These are phyloP conservation scores for Eruca vesicaria DNA, from an alignment of 441 rosid species.

Conservation along the genomic window DNA sequence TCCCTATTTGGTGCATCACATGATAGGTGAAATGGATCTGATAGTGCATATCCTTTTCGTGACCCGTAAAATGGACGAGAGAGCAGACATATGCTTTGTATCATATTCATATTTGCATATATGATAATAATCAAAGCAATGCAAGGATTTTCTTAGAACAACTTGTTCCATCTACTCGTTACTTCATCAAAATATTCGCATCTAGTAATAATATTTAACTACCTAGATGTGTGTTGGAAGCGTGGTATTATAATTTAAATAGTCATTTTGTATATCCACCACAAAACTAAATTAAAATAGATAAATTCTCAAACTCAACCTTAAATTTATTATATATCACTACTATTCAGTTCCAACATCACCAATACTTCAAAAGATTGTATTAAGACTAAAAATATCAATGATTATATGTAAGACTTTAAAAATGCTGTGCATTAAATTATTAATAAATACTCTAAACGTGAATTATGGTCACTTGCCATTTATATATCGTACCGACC, in stretches of 20 bases:
- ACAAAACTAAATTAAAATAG: too few relatives aligned
- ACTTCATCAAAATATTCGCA: background rate
- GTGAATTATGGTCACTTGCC: background rate
- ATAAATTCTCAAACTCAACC: background rate
- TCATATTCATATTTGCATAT: too few relatives aligned
- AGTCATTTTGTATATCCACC: background rate
- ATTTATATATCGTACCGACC: background rate
- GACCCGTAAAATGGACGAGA: background rate
- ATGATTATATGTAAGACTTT: too few relatives aligned
- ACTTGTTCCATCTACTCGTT: background rate
- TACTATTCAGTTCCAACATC: too few relatives aligned
- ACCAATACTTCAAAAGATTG: too few relatives aligned
- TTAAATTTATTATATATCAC: too few relatives aligned
- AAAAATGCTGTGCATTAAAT: too few relatives aligned
- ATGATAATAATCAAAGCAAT: background rate
- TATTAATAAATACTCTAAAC: background rate
- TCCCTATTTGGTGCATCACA: conserved; percentile 17
- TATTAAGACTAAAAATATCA: too few relatives aligned
- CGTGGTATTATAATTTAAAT: background rate
- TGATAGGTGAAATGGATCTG: background rate
- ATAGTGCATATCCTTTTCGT: background rate
- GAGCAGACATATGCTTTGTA: background rate
- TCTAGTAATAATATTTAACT: background rate
- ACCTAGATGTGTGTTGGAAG: background rate
- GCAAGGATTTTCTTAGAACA: background rate